A percentile compares a stretch with the other conserved stretches of the same genome.
Evolutionary conservation across 495 filamentous ascomycete genomes (phyloP).

Genomic region (Hypoxylon crocopeplum): DNA sequence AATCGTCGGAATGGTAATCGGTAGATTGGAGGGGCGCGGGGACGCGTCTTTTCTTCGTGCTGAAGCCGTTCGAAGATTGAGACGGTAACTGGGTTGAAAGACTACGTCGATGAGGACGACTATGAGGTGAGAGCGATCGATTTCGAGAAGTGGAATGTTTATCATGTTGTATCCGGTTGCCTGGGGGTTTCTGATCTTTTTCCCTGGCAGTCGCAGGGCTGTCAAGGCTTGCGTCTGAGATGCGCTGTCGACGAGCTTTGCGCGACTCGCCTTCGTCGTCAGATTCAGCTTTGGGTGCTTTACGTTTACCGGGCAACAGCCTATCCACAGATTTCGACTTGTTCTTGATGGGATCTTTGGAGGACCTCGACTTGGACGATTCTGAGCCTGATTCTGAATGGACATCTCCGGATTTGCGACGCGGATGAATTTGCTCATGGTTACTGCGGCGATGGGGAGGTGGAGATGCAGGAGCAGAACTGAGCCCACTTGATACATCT

Average conservation of each 20-base stretch:
- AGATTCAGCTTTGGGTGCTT: conserved; percentile 53
- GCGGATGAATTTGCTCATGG: conserved; percentile 44
- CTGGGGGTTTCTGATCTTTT: conserved; percentile 39
- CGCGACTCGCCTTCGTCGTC: conserved; percentile 57
- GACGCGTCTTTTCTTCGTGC: conserved; percentile 62
- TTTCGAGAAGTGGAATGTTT: conserved; percentile 51
- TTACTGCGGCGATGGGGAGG: conserved; percentile 31
- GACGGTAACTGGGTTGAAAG: conserved; percentile 66
- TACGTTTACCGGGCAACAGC: conserved; percentile 51
- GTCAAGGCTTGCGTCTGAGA: conserved; percentile 52
- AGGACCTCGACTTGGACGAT: conserved; percentile 43
- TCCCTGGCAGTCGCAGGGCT: conserved; percentile 41
- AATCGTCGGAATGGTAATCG: conserved; percentile 76
- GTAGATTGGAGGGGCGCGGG: conserved; percentile 65
- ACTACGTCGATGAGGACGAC: conserved; percentile 66
- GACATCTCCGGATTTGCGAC: conserved; percentile 49
- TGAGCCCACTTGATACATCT: conserved; percentile 59
- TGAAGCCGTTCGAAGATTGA: conserved; percentile 57
- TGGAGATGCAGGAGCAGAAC: conserved; percentile 62
- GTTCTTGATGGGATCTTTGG: conserved; percentile 45
- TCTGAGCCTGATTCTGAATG: conserved; percentile 57
- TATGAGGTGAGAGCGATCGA: conserved; percentile 69
- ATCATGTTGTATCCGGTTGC: conserved; percentile 45
- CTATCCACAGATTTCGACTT: conserved; percentile 50
- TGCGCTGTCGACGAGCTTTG: conserved; percentile 56